Percentiles rank a stretch among this genome's conserved stretches.
Conservation (phyloP, 2,329 filamentous ascomycete genomes). For the Septoria linicola region DNA sequence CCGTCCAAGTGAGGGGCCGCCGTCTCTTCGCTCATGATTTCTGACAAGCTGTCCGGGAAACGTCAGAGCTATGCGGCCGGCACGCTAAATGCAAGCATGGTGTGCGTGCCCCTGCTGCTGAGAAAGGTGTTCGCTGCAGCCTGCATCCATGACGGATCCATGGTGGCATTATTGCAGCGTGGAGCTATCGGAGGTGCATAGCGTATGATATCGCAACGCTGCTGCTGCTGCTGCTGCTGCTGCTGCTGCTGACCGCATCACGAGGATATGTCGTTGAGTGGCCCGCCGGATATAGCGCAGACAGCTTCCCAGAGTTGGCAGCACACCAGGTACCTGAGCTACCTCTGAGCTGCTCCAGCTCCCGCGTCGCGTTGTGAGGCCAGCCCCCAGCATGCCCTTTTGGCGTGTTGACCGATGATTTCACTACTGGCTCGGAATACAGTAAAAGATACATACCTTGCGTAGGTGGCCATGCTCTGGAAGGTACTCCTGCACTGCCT, state of each 20-base stretch:
- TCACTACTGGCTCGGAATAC: background rate
- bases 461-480: slow-evolving; percentile 35
- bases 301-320: too few species aligned
- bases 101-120: slow-evolving; percentile 6
- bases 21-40: background rate
- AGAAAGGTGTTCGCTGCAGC: slow-evolving; percentile 6
- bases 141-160: background rate
- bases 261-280: slow-evolving; percentile 1
- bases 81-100: background rate
- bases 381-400: background rate
- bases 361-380: background rate
- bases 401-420: too few species aligned
- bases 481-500: slow-evolving; percentile 42
- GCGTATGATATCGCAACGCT: too few species aligned
- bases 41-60: slow-evolving; percentile 6
- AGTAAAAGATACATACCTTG: slow-evolving; percentile 14
- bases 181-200: slow-evolving; percentile 3
- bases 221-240: too few species aligned
- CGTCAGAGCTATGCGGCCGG: slow-evolving; percentile 4
- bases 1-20: background rate
- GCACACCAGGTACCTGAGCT: background rate
- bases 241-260: slow-evolving; percentile 4
- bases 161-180: slow-evolving; percentile 1
- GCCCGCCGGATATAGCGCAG: too few species aligned
- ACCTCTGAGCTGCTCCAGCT: background rate